phyloP scores from a whole-genome alignment of 148 eudicot genomes.

The Fagopyrum esculentum region DNA sequence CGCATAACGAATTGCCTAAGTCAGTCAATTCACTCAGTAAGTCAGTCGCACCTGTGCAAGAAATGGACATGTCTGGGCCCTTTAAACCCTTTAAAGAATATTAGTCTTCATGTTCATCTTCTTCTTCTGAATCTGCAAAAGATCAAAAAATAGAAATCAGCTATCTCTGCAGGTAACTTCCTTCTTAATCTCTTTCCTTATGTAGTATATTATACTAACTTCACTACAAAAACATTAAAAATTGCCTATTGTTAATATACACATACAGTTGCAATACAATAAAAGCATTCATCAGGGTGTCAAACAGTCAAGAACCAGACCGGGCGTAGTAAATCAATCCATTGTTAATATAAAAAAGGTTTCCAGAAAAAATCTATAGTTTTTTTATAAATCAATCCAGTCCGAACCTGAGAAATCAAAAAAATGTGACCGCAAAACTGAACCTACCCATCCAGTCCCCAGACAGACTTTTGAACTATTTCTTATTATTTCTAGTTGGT shows the following conservation, averaged over 20 bases:
- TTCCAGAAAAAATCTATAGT: too few relatives aligned
- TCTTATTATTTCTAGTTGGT: not conserved
- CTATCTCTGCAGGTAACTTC: not conserved
- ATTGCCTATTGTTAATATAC: not conserved
- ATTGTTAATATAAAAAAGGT: not conserved
- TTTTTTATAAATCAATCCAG: too few relatives aligned
- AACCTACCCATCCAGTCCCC: too few relatives aligned
- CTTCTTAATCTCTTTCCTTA: not conserved
- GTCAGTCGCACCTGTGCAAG: not conserved
- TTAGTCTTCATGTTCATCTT: slow-evolving; percentile 87
- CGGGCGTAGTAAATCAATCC: not conserved
- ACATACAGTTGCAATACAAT: not conserved
- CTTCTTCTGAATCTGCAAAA: slow-evolving; percentile 74
- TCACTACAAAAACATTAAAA: not conserved
- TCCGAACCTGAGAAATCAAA: too few relatives aligned
- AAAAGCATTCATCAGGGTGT: not conserved
- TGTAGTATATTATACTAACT: too few relatives aligned
- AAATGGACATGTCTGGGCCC: not conserved
- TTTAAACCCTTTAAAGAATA: not conserved
- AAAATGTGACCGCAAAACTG: too few relatives aligned
- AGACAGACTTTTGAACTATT: not conserved
- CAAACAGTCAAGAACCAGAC: too few relatives aligned
- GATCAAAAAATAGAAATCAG: not conserved
- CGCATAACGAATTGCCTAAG: not conserved
- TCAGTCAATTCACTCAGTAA: not conserved